Base-by-base conservation (phyloP, 352 stramenopile species). In the Pythium phragmiticola region DNA sequence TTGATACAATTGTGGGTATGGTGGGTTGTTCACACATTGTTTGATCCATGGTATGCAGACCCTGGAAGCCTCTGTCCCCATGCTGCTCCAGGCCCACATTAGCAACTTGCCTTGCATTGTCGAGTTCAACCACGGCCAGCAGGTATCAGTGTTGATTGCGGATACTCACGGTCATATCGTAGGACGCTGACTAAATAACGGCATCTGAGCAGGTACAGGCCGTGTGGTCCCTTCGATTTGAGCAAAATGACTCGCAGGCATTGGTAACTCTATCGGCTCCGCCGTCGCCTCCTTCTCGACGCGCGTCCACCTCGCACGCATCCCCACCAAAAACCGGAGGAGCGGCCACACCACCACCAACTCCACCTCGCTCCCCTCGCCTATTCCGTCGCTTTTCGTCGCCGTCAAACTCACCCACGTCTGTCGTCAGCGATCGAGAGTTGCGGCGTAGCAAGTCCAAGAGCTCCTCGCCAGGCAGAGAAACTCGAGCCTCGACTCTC, bases 51-150 rank as follows among this genome's bases (percentile, higher is more conserved):
- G 17, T 46, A 30, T 30, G 6, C 39, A 91, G 82, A 67, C 76
- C 23, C 59, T 94, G 0, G 76, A 88, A 42, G 58, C 59, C 7
- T 90, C 84, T 0, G 71, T 94, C 16, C 80, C 84, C 7, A 88
- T 78, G 60, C 64, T 94, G 0, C 65, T 92, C 5, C 80, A 90
- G 48, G 65, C 67, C 1, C 80, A 91, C 60, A 75, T 93, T 54
- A 80, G 80, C 7, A 81, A 76, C 17, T 63, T 91, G 17, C 74
- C 80, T 21, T 89, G 80, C 57, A 66, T 93, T 19, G 69, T 84
- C 43, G 80, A 88, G 65, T 84, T 88, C 57, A 76, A 75, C 0
- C 75, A 88, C 53, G 80, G 78, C 60, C 76, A 76, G 30, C 83
- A 70, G 61, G 82, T 86, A 53, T 19, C 37, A 42, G 14, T 42